Conservation (phyloP, 345 rosid species). For the Melastoma malabathricum region DNA sequence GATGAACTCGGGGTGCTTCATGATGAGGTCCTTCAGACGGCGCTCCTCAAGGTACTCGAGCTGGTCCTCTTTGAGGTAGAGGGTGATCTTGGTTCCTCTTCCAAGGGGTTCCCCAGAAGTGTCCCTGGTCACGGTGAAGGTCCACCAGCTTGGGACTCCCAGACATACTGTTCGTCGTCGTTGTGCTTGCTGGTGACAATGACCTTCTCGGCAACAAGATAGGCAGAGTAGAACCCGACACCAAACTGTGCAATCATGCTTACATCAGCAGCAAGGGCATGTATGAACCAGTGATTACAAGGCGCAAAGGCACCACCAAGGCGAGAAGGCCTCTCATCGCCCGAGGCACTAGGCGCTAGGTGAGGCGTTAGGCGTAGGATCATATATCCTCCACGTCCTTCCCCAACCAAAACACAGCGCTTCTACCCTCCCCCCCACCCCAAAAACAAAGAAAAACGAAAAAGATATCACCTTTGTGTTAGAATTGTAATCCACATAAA, state of each 20-base stretch:
- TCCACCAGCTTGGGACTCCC: slow-evolving; percentile 96
- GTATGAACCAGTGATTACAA: no score
- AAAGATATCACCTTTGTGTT: no score
- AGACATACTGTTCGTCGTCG: slow-evolving; percentile 75
- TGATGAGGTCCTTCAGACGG: slow-evolving; percentile 63
- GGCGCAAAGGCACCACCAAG: no score
- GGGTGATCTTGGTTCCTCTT: slow-evolving; percentile 66
- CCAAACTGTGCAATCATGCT: slow-evolving; percentile 87
- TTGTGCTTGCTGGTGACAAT: slow-evolving; percentile 68
- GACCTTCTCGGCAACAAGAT: slow-evolving; percentile 75
- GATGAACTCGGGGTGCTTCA: slow-evolving; percentile 89
- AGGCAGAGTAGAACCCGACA: slow-evolving; percentile 79
- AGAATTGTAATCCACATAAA: no score
- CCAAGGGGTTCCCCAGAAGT: slow-evolving; percentile 59
- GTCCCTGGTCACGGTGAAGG: slow-evolving; percentile 74
- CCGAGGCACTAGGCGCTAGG: no score
- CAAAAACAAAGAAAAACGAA: no score
- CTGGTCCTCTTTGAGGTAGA: slow-evolving; percentile 71
- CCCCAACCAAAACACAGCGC: no score
- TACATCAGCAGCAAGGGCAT: slow-evolving; percentile 69
- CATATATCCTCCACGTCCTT: no score
- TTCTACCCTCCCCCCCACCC: no score
- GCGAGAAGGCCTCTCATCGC: no score
- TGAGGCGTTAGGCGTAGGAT: no score
- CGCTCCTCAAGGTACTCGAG: slow-evolving; percentile 88